Percentiles rank a stretch among this genome's conserved stretches.
phyloP scores from a whole-genome alignment of 352 stramenopile species.

The Globisporangium irregulare region DNA sequence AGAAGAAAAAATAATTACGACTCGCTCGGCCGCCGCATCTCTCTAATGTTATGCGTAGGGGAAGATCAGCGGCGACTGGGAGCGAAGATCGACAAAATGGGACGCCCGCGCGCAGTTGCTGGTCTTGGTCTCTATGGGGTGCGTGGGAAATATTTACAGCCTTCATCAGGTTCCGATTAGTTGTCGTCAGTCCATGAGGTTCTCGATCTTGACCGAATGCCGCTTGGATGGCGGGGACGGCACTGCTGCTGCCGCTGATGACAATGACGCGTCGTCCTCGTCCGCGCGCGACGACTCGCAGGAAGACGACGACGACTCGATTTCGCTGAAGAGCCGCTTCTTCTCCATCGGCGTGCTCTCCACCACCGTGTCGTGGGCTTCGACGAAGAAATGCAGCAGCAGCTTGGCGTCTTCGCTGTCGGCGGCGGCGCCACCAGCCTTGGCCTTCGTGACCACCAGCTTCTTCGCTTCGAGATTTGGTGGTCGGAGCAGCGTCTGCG shows the following conservation, averaged over 20 bases:
- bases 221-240: conserved; percentile 37
- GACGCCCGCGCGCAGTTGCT: background rate
- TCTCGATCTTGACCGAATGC: conserved; percentile 37
- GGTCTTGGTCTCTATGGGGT: conserved; percentile 8
- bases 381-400: conserved; percentile 74
- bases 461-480: conserved; percentile 26
- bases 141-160: background rate
- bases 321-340: conserved; percentile 52
- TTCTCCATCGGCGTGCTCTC: conserved; percentile 23
- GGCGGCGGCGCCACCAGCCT: conserved; percentile 15
- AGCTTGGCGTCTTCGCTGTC: conserved; percentile 74
- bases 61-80: background rate
- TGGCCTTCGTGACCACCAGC: conserved; percentile 21
- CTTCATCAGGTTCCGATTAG: background rate
- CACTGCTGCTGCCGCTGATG: background rate
- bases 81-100: background rate
- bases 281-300: conserved; percentile 8
- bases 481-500: conserved; percentile 1
- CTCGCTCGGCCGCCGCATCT: conserved; percentile 1
- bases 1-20: conserved; percentile 19
- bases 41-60: background rate
- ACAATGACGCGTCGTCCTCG: conserved; percentile 11
- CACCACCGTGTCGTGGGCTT: conserved; percentile 27
- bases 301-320: conserved; percentile 23
- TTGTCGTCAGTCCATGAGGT: conserved; percentile 32